phyloP scores from a whole-genome alignment of 2,329 filamentous ascomycete genomes.

The Paraphaeosphaeria sporulosa region DNA sequence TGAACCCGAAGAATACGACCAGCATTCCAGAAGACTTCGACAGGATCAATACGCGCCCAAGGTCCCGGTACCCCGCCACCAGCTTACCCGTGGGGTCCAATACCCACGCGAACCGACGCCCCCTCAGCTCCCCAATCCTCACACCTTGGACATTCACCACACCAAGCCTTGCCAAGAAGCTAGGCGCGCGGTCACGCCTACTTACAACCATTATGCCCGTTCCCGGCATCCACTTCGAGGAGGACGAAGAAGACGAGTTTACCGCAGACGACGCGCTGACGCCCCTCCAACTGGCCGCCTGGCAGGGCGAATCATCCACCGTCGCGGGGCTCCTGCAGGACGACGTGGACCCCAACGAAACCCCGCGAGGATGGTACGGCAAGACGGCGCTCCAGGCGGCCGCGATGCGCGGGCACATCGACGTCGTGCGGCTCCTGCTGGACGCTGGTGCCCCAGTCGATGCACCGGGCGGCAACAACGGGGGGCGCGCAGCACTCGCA shows the following conservation, averaged over 20 bases:
- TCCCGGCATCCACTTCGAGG: not conserved
- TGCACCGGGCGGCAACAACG: constrained; percentile 6
- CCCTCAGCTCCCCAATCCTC: not conserved
- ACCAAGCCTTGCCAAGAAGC: not conserved
- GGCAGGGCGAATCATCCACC: not conserved
- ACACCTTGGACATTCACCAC: not conserved
- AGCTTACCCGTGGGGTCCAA: not conserved
- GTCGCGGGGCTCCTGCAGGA: not conserved
- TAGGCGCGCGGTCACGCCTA: not conserved
- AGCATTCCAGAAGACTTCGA: not conserved
- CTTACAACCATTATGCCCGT: not conserved
- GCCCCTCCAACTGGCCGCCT: constrained; percentile 6
- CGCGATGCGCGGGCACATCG: not conserved
- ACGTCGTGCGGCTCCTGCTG: not conserved
- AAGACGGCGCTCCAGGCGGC: constrained; percentile 6
- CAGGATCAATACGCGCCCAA: not conserved
- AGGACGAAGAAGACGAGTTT: not conserved
- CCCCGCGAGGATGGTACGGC: constrained; percentile 3
- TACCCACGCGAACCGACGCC: not conserved
- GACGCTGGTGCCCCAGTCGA: not conserved
- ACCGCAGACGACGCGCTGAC: constrained; percentile 4
- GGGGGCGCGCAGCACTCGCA: not conserved
- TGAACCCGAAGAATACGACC: not conserved
- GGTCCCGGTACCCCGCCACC: not conserved
- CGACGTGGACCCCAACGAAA: not conserved